Base-by-base conservation (phyloP, 805 yeast species). In the Pachysolen tannophilus region DNA sequence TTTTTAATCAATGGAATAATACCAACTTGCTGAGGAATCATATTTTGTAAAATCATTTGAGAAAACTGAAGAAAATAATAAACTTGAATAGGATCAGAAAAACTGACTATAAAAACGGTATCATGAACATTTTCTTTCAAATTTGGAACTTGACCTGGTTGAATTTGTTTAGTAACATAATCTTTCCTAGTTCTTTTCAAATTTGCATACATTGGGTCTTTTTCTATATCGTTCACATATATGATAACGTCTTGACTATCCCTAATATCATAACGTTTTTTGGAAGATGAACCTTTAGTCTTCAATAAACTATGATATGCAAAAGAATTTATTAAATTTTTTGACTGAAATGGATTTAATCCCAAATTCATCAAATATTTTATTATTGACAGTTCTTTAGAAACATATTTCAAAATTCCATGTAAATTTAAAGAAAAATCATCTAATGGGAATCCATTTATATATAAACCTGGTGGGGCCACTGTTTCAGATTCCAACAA, bases 11-110 rank as follows among this genome's bases (percentile, higher is more conserved):
- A 39, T 0, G 97, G 95, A n/a, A 90, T 61, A 3, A 90, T 42
- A 6, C 97, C 98, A 34, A 90, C 50, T 53, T 88, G 81, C 43
- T 87, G 82, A 0, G 95, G 84, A 13, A 82, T 65, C 1, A 75
- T 74, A 28, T 72, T 68, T 9, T 67, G 62, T n/a, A 76, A 47
- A 3, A 76, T 60, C 2, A 71, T 54, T 18, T 66, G 63, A 2
- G 79, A 47, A 23, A 76, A 60, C 7, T 78, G 61, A 14, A 69
- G 55, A 20, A 78, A 53, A 2, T 69, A 72, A 13, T 60, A 51
- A 14, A 79, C 46, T 39, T 82, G 80, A 3, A 61, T 57, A 10
- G 61, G 59, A 41, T 75, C 63, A 2, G 77, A 59, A 15, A 86
- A 60, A 43, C 79, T 77, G 9, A 88, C 49, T 0, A 72, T 83